Base-by-base conservation (phyloP, 2,329 filamentous ascomycete genomes). In the Beauveria caledonica region DNA sequence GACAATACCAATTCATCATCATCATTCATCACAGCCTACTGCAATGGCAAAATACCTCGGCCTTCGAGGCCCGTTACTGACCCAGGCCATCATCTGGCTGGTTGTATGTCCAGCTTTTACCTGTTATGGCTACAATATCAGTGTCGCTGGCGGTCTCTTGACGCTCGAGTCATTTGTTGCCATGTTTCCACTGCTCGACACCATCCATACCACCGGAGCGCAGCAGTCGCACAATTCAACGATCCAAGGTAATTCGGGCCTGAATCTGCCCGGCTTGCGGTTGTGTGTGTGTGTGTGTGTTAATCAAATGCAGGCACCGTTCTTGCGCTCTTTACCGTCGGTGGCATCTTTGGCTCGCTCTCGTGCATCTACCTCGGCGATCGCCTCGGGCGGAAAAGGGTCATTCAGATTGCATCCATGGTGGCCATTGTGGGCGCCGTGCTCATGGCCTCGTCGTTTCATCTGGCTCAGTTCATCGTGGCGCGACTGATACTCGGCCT, bases 121-220 rank as follows among this genome's bases (percentile, higher is more conserved):
- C 62, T 72, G 78, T 25, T 79, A 80, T 60, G 78, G 79, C 29
- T 80, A 81, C 67, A 87, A 89, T 72, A 85, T 87, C 71, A 84
- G 86, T 66, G 85, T 88, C 3, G 88, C 88, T 74, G 87, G 85
- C 42, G 84, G 84, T 60, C 80, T 92, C 57, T 77, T 92, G 60
- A 87, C 86, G 0, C 79, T 90, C 5, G 73, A 74, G 23, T 76
- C 82, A 68, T 82, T 83, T 62, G 82, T 84, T 58, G 75, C 75
- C 19, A 74, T 83, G 63, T 85, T 85, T 65, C 76, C 68, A 9
- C 56, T 66, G 48, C 65, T 84, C 23, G 64, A 69, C 7, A 83
- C 78, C 65, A 83, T 86, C 71, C 69, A 82, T 62, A 82, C 81
- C 0, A 70, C 27, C 17, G 58, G 66, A 1, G 56, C 66, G 0